Base-by-base conservation (phyloP, 2,329 filamentous ascomycete species). In the Sphaerulina populicola region DNA sequence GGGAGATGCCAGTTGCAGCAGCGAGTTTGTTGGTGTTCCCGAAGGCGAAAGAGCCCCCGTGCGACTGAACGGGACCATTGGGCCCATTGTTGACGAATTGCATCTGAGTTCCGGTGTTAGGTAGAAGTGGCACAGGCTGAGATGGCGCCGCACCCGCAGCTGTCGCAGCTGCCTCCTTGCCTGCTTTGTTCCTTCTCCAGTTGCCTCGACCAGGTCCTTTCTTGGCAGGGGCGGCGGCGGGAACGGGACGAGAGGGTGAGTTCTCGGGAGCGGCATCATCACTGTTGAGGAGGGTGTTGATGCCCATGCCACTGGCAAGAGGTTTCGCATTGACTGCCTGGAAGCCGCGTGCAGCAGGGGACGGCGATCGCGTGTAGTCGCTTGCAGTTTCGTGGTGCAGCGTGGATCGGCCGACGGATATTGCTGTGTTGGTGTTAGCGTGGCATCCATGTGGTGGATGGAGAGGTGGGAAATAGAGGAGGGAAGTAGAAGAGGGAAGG, bases 141-240 rank as follows among this genome's bases (percentile, higher is more conserved):
- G 42, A 41, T 35, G 52, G 44, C 11, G 47, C 23, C 7, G 43
- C 47, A 15, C 38, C 51, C 29, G 47, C 52, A 33, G 47, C 38
- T 36, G 46, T 45, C n/a, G 51, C 46, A 33, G 42, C 23, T 11
- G 44, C 48, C n/a, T 54, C 52, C 31, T 51, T 54, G 42, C 42
- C 42, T 29, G 38, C 35, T 35, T 63, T 65, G 51, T 69, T 70
- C 18, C 73, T 68, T 9, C 71, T 69, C 73, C 73, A 75, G 51
- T 76, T 76, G 44, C 73, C 72, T 29, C 74, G 66, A n/a, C 73
- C 72, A 8, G 72, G 69, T 1, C 73, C 72, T 57, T 75, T 75
- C 55, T 63, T 66, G 9, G 54, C 57, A 6, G 61, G 55, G 4
- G 51, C 53, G 7, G 52, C 53, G 6, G 59, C 47, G 18, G 60